Base-by-base conservation (phyloP, 2,329 filamentous ascomycete genomes). In the Aspergillus awamori region DNA sequence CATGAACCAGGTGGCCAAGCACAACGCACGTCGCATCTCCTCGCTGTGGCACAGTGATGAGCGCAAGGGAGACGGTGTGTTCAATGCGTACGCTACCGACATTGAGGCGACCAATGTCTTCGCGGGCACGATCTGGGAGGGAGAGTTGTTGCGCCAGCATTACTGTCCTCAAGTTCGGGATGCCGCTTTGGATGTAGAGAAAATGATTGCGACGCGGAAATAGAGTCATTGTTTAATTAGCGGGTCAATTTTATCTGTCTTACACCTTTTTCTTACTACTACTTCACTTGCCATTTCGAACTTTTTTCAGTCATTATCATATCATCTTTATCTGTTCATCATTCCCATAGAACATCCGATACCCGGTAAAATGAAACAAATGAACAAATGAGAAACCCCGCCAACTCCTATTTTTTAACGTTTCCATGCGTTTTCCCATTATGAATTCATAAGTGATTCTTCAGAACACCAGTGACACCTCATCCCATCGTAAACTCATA, bases 21-120 rank as follows among this genome's bases (percentile, higher is more conserved):
- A 89, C 2, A 93, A 99, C 74, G 88, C 88, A 52, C 89, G 87
- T 69, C 96, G 94, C 77, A 86, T 98, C 47, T 86, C 86, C 39
- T 87, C 89, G n/a, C 77, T 99, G 63, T 99, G 95, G 94, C 88
- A 96, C 70, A 96, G 93, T 0, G 94, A 98, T 74, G 95, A 98
- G 80, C 84, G 94, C 53, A 90, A 91, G 74, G 94, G 94, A 6
- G 94, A 98, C 74, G 95, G 95, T 2, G 86, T 89, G 1, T 98
- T 91, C 71, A 90, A 93, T 76, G 83, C 92, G 0, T 76, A 89
- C 47, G 87, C 87, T 48, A 83, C 84, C 28, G 91, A 89, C 65
- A 85, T 96, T 3, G 94, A 97, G 77, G 88, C 86, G 7, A 93
- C 89, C 67, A 98, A 98, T 78, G 93, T 94, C 0, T 96, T 95